These are phyloP conservation scores for Mallotus nudiflorus DNA, from an alignment of 345 rosid genomes.

Conservation along the genomic window DNA sequence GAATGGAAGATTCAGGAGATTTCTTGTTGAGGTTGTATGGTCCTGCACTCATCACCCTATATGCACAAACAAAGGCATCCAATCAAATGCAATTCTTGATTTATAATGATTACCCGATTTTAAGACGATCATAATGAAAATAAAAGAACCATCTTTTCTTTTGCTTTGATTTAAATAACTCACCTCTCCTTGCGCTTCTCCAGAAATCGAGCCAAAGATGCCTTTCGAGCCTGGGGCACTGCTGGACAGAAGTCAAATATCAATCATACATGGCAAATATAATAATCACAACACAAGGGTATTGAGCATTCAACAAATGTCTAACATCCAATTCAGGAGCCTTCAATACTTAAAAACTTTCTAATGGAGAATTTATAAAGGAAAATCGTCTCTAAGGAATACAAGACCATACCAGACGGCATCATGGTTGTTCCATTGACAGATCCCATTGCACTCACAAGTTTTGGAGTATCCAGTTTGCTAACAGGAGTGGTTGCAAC, in stretches of 20 bases:
- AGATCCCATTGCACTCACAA: constrained; percentile 32
- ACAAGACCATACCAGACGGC: constrained; percentile 54
- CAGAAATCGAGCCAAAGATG: constrained; percentile 91
- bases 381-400: neutral
- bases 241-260: constrained; percentile 18
- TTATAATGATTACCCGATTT: neutral
- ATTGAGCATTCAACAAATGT: neutral
- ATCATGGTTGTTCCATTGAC: constrained; percentile 39
- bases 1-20: constrained; percentile 37
- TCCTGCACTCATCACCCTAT: constrained; percentile 54
- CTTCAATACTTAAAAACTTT: constrained; percentile 7
- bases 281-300: neutral
- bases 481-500: constrained; percentile 30
- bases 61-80: constrained; percentile 14
- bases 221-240: constrained; percentile 92
- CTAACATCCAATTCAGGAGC: neutral
- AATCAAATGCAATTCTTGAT: neutral
- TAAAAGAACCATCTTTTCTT: neutral
- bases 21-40: constrained; percentile 53
- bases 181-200: constrained; percentile 98
- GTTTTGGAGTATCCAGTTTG: constrained; percentile 40
- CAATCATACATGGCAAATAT: neutral
- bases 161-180: neutral
- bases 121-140: too few relatives aligned
- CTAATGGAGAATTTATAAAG: neutral